phyloP scores from a whole-genome alignment of 768 basidiomycete species.

The Amanita phalloides region DNA sequence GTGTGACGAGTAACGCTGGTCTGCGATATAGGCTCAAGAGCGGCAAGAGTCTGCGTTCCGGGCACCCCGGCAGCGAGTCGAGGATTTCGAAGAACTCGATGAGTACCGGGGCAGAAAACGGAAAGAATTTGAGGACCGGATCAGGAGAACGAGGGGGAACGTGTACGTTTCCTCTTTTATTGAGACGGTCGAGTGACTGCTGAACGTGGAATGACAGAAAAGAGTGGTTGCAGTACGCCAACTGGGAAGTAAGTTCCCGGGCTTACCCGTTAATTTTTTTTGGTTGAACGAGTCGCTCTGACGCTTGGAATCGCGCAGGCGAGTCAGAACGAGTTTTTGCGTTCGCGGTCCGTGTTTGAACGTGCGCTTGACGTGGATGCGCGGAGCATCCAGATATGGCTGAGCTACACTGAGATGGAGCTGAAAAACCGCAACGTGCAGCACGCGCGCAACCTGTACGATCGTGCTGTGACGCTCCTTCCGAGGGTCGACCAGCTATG shows the following conservation, averaged over 20 bases:
- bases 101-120: slow-evolving; percentile 90
- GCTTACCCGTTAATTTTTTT: too few species aligned
- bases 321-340: slow-evolving; percentile 91
- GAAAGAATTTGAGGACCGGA: slow-evolving; percentile 90
- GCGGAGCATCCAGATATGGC: slow-evolving; percentile 83
- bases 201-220: slow-evolving; percentile 34
- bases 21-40: slow-evolving; percentile 71
- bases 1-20: not conserved
- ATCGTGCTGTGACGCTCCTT: slow-evolving; percentile 92
- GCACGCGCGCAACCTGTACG: slow-evolving; percentile 93
- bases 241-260: slow-evolving; percentile 53
- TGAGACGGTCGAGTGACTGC: not conserved
- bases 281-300: too few species aligned
- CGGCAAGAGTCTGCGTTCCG: slow-evolving; percentile 87
- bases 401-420: slow-evolving; percentile 94
- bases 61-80: slow-evolving; percentile 90
- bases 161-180: slow-evolving; percentile 36
- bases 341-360: slow-evolving; percentile 92
- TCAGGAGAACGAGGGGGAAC: slow-evolving; percentile 67
- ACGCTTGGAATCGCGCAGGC: slow-evolving; percentile 34
- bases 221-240: slow-evolving; percentile 82
- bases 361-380: slow-evolving; percentile 95
- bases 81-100: slow-evolving; percentile 83
- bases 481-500: slow-evolving; percentile 95
- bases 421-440: slow-evolving; percentile 96